Evolutionary conservation across 176 grass and related monocot genomes (phyloP).

Genomic region (Aegilops bicornis): DNA sequence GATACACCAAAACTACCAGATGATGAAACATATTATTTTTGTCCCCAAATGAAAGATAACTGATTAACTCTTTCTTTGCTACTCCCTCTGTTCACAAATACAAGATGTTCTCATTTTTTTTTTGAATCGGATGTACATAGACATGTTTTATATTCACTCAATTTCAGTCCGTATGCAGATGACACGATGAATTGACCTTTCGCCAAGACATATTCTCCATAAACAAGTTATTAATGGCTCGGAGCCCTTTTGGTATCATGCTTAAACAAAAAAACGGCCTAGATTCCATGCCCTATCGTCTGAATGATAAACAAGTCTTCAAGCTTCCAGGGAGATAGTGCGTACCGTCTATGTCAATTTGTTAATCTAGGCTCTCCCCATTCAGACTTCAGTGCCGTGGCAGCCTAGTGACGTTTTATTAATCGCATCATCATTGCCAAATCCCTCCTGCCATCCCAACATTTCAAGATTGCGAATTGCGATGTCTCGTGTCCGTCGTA

Average conservation of each 20-base stretch:
- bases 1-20: too few species aligned
- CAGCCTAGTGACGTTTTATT: not conserved
- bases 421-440: not conserved
- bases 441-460: not conserved
- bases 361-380: not conserved
- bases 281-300: constrained; percentile 6
- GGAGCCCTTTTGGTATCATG: not conserved
- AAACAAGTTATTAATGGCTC: not conserved
- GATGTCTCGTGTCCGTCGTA: not conserved
- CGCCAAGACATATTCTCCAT: not conserved
- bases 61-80: too few species aligned
- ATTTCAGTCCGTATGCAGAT: too few species aligned
- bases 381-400: not conserved
- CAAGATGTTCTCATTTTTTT: too few species aligned
- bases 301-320: not conserved
- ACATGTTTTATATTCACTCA: too few species aligned
- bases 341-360: not conserved
- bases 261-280: constrained; percentile 19
- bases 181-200: not conserved
- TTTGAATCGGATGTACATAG: too few species aligned
- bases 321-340: not conserved
- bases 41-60: too few species aligned
- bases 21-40: too few species aligned
- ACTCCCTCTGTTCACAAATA: too few species aligned
- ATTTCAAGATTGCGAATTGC: not conserved